phyloP scores from a whole-genome alignment of 805 yeast genomes.

The Starmerella davenportii region DNA sequence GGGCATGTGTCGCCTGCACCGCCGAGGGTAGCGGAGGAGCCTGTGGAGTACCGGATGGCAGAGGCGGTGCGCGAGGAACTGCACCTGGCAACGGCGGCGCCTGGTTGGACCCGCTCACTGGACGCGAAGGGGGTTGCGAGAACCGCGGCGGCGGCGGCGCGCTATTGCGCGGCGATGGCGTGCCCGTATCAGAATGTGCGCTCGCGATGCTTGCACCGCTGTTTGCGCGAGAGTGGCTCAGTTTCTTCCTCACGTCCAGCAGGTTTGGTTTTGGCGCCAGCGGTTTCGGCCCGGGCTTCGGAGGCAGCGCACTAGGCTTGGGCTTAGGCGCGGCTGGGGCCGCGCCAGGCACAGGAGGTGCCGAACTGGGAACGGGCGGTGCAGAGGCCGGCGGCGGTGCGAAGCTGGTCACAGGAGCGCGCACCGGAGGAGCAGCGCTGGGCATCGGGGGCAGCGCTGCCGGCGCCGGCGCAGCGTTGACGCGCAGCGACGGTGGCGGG shows the following conservation, averaged over 20 bases:
- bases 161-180: neutral
- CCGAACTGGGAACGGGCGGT: slow-evolving; percentile 3
- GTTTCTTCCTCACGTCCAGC: neutral
- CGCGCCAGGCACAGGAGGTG: slow-evolving; percentile 10
- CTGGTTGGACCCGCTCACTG: neutral
- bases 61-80: slow-evolving; percentile 1
- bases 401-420: slow-evolving; percentile 15
- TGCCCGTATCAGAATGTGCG: neutral
- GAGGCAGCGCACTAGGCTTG: slow-evolving; percentile 8
- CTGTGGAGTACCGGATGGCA: slow-evolving; percentile 12
- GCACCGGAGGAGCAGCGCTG: slow-evolving; percentile 17
- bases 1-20: too few relatives aligned
- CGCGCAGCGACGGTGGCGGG: neutral
- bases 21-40: slow-evolving; percentile 16
- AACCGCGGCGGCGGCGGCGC: neutral
- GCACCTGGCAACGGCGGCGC: neutral
- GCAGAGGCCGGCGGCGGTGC: slow-evolving; percentile 1
- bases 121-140: neutral
- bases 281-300: slow-evolving; percentile 2
- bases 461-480: slow-evolving; percentile 9
- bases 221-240: slow-evolving; percentile 2
- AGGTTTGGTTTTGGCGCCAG: slow-evolving; percentile 1
- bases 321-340: slow-evolving; percentile 8
- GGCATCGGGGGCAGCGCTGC: slow-evolving; percentile 10
- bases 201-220: slow-evolving; percentile 1